Evolutionary conservation across 148 eudicot species (phyloP).

Genomic region (Dysphania ambrosioides): DNA sequence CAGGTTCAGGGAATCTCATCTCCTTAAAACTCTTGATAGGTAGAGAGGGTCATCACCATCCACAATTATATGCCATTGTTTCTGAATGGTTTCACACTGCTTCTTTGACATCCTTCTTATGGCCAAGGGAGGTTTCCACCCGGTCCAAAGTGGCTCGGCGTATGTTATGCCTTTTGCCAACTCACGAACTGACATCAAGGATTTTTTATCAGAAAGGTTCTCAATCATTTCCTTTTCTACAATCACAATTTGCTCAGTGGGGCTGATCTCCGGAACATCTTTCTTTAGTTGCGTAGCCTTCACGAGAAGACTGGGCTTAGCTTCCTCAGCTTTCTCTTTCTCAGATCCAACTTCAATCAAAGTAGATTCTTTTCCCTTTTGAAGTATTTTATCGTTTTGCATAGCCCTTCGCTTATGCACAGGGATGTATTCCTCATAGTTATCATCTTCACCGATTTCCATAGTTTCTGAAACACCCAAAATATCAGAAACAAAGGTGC

Average conservation of each 20-base stretch:
- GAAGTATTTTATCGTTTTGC: constrained; percentile 63
- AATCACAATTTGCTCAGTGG: constrained; percentile 54
- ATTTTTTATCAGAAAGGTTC: constrained; percentile 65
- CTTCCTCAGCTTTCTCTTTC: constrained; percentile 43
- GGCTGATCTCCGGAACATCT: constrained; percentile 65
- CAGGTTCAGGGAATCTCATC: constrained; percentile 72
- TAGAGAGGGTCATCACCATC: constrained; percentile 83
- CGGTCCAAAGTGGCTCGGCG: constrained; percentile 62
- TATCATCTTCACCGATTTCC: constrained; percentile 64
- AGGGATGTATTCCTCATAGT: constrained; percentile 71
- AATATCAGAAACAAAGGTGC: too few species aligned
- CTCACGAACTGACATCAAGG: constrained; percentile 79
- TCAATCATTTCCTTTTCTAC: constrained; percentile 91
- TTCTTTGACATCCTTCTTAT: constrained; percentile 33
- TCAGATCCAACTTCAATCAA: constrained; percentile 43
- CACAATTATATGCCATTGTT: constrained; percentile 83
- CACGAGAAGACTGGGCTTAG: constrained; percentile 61
- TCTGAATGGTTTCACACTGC: constrained; percentile 52
- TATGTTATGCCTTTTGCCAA: constrained; percentile 85
- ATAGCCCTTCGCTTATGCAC: constrained; percentile 74
- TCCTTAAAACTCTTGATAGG: constrained; percentile 86
- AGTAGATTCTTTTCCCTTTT: constrained; percentile 47
- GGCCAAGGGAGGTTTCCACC: constrained; percentile 28
- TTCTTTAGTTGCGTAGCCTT: constrained; percentile 68
- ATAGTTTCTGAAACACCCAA: background rate